Evolutionary conservation across 2,329 filamentous ascomycete genomes (phyloP).

Genomic region (Aspergillus sp.): DNA sequence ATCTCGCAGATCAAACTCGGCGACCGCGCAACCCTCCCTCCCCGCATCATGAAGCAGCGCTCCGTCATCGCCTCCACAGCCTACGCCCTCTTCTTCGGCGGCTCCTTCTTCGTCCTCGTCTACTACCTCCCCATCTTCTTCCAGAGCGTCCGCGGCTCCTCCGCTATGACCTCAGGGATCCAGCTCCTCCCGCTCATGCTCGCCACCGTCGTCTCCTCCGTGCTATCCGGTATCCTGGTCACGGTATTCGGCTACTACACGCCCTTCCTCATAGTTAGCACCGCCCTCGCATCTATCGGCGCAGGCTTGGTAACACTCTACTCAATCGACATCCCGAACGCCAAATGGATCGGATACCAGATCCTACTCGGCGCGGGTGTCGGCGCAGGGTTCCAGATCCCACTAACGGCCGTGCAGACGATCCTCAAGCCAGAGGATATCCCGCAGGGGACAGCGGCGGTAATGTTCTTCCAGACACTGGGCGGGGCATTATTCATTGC

Average conservation of each 20-base stretch:
- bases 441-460: conserved; percentile 35
- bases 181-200: conserved; percentile 16
- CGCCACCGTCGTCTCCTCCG: conserved; percentile 11
- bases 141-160: conserved; percentile 13
- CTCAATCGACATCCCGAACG: conserved; percentile 28
- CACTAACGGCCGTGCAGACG: conserved; percentile 37
- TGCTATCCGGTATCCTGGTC: neutral
- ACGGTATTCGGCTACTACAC: conserved; percentile 12
- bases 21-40: conserved; percentile 12
- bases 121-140: conserved; percentile 22
- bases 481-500: conserved; percentile 51
- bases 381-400: conserved; percentile 38
- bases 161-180: conserved; percentile 13
- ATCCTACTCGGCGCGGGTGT: conserved; percentile 36
- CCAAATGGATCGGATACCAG: conserved; percentile 43
- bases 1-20: conserved; percentile 7
- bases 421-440: conserved; percentile 33
- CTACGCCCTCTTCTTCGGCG: conserved; percentile 6
- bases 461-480: conserved; percentile 40
- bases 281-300: conserved; percentile 38
- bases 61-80: neutral
- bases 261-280: conserved; percentile 38
- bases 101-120: conserved; percentile 11
- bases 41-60: conserved; percentile 8
- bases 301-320: conserved; percentile 44